Evolutionary conservation across 2,329 filamentous ascomycete species (phyloP), one percentile per base, ranked within the genome.

Genomic region (Leptographium procerum): DNA sequence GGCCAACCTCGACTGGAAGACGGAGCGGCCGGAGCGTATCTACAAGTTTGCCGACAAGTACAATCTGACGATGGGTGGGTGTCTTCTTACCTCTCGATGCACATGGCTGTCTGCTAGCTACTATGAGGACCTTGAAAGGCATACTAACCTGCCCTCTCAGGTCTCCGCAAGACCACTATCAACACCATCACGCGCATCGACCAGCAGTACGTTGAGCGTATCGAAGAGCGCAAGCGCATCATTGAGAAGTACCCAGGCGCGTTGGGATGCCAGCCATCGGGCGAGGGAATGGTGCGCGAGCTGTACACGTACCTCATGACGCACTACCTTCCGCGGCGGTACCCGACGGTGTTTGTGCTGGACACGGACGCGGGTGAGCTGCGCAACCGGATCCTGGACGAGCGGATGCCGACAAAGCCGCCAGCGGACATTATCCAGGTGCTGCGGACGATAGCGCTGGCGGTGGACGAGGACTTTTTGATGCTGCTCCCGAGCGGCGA

Each of bases 1-100:
- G 36, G 13, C 33, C 1, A 40, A 54, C 28, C 47, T 62, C 8
- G 56, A 62, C 55, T 60, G 52, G 47, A 53, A 43, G 26, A 53
- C 54, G 1, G 55, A 52, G 28, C 13, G 19, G 8, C 60, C 60
- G 1, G 57, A 59, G 47, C 56, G 57, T 4, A 60, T 62, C 33
- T 60, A 60, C 57, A 59, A 60, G 48, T 62, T 62, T 52, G 57
- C 59, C 9, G 58, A 60, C 52, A 47, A 47, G 19, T 62, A 62
- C 59, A 62, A 62, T 48, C 59, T 62, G 26, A 62, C 60, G n/a
- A 62, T 62, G 60, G 60, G 57, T 56, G 43, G n/a, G 57, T 48
- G 34, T 14, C 9, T 16, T 22, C 13, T 26, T 45, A 8, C 3
- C 7, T 28, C 11, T 51, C 3, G 11, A 26, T 3, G 48, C 3